Evolutionary conservation across 2,329 filamentous ascomycete species (phyloP).

Genomic region (Talaromyces verruculosus): DNA sequence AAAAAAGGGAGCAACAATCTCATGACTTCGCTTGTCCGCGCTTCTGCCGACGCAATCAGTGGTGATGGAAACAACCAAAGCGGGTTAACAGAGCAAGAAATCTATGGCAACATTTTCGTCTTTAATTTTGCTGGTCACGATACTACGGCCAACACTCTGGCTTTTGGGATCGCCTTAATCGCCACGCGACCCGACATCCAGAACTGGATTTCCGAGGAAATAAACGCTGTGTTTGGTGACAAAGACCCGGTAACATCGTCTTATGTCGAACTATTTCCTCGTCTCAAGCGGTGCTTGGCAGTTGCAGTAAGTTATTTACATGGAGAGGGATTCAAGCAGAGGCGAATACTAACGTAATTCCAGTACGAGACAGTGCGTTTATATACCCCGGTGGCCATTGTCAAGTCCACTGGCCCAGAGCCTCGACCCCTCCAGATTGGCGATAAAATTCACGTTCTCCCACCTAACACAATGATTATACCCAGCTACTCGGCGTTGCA

Average conservation of each 20-base stretch:
- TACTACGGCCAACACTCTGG: not conserved
- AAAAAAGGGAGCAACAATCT: too few relatives aligned
- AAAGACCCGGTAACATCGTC: not conserved
- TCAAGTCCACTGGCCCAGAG: not conserved
- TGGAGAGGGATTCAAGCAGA: not conserved
- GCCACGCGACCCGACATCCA: not conserved
- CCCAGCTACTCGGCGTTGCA: not conserved
- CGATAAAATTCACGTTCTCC: not conserved
- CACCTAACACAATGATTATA: not conserved
- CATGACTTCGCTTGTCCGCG: too few relatives aligned
- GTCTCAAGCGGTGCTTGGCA: constrained; percentile 1
- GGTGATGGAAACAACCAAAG: not conserved
- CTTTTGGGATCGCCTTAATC: not conserved
- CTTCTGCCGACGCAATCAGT: too few relatives aligned
- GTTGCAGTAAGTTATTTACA: not conserved
- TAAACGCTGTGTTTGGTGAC: not conserved
- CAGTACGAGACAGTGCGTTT: not conserved
- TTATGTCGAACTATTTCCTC: not conserved
- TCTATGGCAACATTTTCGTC: constrained; percentile 3
- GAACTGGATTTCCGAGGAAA: not conserved
- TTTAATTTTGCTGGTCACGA: constrained; percentile 5
- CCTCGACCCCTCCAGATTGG: not conserved
- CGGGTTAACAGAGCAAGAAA: not conserved
- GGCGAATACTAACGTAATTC: not conserved
- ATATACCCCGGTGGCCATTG: not conserved